Evolutionary conservation across 306 rosid genomes (phyloP).

Genomic region (Pterocarpus santalinus): DNA sequence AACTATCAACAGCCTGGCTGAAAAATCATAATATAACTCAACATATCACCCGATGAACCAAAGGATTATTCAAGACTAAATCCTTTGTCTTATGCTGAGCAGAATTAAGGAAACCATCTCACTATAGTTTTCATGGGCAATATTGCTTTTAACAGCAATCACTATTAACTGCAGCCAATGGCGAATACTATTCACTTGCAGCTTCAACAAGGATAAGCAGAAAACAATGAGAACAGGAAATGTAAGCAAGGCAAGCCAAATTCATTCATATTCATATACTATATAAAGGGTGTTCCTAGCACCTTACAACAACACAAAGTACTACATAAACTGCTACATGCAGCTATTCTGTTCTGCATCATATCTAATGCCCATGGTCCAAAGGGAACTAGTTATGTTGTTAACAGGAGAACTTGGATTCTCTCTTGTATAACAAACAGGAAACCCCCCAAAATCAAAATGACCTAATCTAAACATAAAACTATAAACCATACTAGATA

Average conservation of each 20-base stretch:
- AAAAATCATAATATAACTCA: conserved; percentile 11
- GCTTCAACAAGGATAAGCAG: conserved; percentile 25
- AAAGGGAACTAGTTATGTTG: conserved; percentile 31
- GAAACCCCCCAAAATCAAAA: conserved; percentile 7
- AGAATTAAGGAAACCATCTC: neutral
- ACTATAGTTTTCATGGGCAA: neutral
- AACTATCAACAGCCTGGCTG: neutral
- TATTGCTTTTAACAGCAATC: neutral
- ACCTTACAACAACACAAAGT: conserved; percentile 48
- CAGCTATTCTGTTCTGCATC: conserved; percentile 30
- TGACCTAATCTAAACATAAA: conserved; percentile 6
- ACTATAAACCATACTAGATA: neutral
- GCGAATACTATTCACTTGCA: neutral
- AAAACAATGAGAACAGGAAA: neutral
- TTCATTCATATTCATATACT: conserved; percentile 17
- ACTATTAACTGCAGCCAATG: neutral
- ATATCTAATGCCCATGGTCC: conserved; percentile 15
- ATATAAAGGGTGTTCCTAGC: conserved; percentile 23
- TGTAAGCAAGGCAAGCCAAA: conserved; percentile 26
- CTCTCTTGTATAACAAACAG: conserved; percentile 60
- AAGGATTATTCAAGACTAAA: neutral
- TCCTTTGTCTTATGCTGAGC: neutral
- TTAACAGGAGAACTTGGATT: conserved; percentile 65
- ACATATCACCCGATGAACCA: neutral
- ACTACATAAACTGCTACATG: conserved; percentile 35